Evolutionary conservation across 352 stramenopile genomes (phyloP).

Genomic region (Globisporangium apiculatum): DNA sequence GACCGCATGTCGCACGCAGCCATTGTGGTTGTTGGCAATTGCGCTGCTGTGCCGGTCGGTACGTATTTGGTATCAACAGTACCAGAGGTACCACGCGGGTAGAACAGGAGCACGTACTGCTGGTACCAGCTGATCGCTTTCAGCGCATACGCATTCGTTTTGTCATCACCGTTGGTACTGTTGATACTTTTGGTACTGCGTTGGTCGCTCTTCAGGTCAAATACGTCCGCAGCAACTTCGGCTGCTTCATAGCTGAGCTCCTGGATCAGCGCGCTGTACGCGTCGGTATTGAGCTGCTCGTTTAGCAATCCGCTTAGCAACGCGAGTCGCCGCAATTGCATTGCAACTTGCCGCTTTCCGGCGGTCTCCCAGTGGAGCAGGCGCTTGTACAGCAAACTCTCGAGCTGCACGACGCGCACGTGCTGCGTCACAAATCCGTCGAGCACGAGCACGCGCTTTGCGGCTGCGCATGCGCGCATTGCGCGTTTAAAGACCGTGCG

Average conservation of each 20-base stretch:
- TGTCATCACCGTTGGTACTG: constrained; percentile 13
- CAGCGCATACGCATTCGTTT: constrained; percentile 43
- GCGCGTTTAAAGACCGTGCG: constrained; percentile 62
- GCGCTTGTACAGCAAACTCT: constrained; percentile 50
- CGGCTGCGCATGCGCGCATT: constrained; percentile 30
- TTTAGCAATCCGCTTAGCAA: constrained; percentile 39
- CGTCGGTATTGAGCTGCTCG: constrained; percentile 41
- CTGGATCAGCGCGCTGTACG: constrained; percentile 48
- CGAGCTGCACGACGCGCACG: constrained; percentile 46
- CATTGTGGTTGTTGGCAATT: constrained; percentile 22
- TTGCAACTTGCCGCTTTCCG: constrained; percentile 49
- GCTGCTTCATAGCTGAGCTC: constrained; percentile 61
- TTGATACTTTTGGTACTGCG: constrained; percentile 12
- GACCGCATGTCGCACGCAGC: constrained; percentile 32
- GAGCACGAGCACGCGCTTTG: constrained; percentile 38
- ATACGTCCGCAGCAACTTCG: constrained; percentile 50
- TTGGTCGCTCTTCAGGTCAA: constrained; percentile 55
- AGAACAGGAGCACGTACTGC: constrained; percentile 66
- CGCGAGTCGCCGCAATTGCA: constrained; percentile 47
- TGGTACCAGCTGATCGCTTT: constrained; percentile 68
- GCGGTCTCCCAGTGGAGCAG: constrained; percentile 48
- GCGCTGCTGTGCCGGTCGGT: constrained; percentile 20
- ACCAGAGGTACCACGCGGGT: constrained; percentile 11
- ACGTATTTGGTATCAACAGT: constrained; percentile 13
- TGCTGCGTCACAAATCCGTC: constrained; percentile 68